Conservation (phyloP, 352 stramenopile genomes). For the Hyaloperonospora arabidopsidis region DNA sequence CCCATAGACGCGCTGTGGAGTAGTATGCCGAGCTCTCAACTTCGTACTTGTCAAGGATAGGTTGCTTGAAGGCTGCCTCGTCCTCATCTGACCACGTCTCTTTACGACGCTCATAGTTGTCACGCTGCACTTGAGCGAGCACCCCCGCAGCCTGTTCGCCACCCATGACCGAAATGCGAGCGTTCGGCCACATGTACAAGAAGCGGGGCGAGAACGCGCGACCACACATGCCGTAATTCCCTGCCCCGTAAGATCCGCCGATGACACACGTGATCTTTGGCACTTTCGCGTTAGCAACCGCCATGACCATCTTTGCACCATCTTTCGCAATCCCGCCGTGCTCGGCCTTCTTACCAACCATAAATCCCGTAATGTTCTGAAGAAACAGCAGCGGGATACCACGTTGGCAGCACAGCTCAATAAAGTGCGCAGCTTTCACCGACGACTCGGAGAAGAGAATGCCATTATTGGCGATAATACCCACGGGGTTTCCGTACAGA, state of each 20-base stretch:
- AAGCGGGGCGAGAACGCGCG: constrained; percentile 94
- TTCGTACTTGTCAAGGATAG: constrained; percentile 95
- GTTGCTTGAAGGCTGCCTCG: constrained; percentile 91
- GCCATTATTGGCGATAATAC: constrained; percentile 98
- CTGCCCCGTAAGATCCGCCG: constrained; percentile 93
- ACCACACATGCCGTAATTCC: constrained; percentile 98
- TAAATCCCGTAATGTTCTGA: constrained; percentile 98
- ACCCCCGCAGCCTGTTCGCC: constrained; percentile 95
- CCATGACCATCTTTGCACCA: constrained; percentile 93
- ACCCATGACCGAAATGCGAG: constrained; percentile 95
- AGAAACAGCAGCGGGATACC: constrained; percentile 95
- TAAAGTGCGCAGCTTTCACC: constrained; percentile 95
- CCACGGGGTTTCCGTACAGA: constrained; percentile 91
- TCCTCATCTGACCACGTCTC: constrained; percentile 65
- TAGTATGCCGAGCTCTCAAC: constrained; percentile 92
- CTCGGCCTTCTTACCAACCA: constrained; percentile 96
- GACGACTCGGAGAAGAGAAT: constrained; percentile 92
- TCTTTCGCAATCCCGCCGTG: constrained; percentile 96
- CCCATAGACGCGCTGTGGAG: constrained; percentile 93
- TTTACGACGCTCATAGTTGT: constrained; percentile 73
- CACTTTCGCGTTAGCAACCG: constrained; percentile 90
- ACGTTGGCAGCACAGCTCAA: constrained; percentile 95
- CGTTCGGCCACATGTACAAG: constrained; percentile 98
- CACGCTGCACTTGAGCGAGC: constrained; percentile 91
- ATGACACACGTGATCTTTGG: constrained; percentile 98